Conservation (phyloP, 1,284 basidiomycete genomes). For the Puccinia novopanici region DNA sequence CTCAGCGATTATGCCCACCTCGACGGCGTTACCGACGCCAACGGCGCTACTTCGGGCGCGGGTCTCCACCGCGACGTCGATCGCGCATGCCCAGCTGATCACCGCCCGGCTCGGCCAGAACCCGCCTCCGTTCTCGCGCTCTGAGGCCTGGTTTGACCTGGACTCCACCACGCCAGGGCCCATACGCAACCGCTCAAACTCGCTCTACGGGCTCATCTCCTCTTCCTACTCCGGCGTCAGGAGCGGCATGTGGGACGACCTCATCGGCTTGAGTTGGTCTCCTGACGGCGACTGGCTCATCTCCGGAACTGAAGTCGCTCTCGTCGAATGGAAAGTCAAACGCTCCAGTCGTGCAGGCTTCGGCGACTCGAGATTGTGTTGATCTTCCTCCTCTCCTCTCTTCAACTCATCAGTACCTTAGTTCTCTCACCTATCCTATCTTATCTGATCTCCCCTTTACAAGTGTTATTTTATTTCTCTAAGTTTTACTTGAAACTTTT, state of each 20-base stretch:
- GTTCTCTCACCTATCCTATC: background rate
- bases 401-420: background rate
- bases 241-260: constrained; percentile 48
- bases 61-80: background rate
- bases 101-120: constrained; percentile 4
- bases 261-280: constrained; percentile 46
- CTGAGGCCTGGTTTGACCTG: constrained; percentile 22
- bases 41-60: background rate
- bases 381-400: constrained; percentile 3
- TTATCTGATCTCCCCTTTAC: background rate
- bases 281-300: constrained; percentile 36
- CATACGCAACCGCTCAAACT: background rate
- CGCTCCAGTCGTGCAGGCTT: constrained; percentile 32
- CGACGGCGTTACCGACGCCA: too few relatives aligned
- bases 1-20: background rate
- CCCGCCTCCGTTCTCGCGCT: background rate
- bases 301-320: constrained; percentile 45
- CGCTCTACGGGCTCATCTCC: constrained; percentile 13
- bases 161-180: background rate
- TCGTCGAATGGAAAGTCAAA: constrained; percentile 51
- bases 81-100: constrained; percentile 11
- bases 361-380: constrained; percentile 48
- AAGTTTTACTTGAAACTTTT: too few relatives aligned
- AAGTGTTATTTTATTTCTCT: background rate
- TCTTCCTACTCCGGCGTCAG: constrained; percentile 14